A percentile compares a stretch with the other conserved stretches of the same genome.
These are phyloP conservation scores for Lanmaoa rubissima DNA, from an alignment of 768 basidiomycete species.

Conservation along the genomic window DNA sequence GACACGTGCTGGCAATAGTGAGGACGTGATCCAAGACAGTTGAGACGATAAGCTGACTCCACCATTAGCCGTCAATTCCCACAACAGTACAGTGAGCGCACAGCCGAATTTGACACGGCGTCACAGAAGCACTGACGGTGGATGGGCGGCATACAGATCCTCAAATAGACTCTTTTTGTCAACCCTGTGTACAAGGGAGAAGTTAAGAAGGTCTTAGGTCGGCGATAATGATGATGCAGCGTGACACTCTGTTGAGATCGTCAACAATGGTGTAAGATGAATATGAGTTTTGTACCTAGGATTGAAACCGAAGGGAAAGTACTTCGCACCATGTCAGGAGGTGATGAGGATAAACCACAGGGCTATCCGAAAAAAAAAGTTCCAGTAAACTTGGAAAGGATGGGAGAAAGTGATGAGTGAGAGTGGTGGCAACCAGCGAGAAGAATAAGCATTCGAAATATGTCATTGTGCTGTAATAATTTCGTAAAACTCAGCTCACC, in stretches of 20 bases:
- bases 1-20: constrained; percentile 78
- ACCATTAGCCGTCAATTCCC: constrained; percentile 64
- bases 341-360: constrained; percentile 1
- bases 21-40: constrained; percentile 28
- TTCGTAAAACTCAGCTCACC: constrained; percentile 31
- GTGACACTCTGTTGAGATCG: constrained; percentile 23
- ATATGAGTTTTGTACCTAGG: constrained; percentile 10
- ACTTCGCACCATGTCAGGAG: background rate
- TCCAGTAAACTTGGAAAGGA: background rate
- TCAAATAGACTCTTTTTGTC: constrained; percentile 37
- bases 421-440: constrained; percentile 10
- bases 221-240: constrained; percentile 4
- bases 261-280: constrained; percentile 17
- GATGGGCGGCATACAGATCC: constrained; percentile 29
- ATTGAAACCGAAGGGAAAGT: background rate
- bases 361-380: background rate
- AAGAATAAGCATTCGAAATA: constrained; percentile 12
- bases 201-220: constrained; percentile 1
- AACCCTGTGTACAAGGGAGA: constrained; percentile 21
- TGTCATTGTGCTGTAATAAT: constrained; percentile 31
- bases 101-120: constrained; percentile 6
- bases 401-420: constrained; percentile 1
- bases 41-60: constrained; percentile 23
- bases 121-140: constrained; percentile 13
- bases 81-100: constrained; percentile 59